Percentiles rank a stretch among this genome's conserved stretches.
Evolutionary conservation across 2,329 filamentous ascomycete species (phyloP).

Genomic region (Venturia oleaginea): DNA sequence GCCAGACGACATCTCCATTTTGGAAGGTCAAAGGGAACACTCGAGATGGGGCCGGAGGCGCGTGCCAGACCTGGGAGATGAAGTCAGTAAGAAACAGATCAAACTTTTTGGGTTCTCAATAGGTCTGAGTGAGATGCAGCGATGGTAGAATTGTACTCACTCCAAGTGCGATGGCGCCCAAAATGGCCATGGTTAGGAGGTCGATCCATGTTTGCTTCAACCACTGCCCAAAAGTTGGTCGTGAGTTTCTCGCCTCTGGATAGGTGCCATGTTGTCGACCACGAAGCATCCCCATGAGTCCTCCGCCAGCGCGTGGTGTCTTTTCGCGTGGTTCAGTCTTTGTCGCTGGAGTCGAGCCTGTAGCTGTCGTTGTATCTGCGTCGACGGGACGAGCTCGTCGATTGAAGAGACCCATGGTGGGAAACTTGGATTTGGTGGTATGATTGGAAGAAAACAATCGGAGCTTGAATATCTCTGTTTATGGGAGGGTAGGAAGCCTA

Average conservation of each 20-base stretch:
- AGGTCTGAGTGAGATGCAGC: neutral
- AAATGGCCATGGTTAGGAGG: constrained; percentile 55
- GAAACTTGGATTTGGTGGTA: neutral
- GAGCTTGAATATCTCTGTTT: neutral
- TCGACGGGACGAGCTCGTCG: constrained; percentile 4
- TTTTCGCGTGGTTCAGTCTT: neutral
- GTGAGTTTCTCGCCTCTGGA: constrained; percentile 35
- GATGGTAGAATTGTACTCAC: constrained; percentile 35
- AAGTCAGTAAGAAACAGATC: neutral
- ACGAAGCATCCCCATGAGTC: neutral
- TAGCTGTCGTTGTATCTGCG: constrained; percentile 6
- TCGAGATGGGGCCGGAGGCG: constrained; percentile 56
- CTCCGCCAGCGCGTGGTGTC: constrained; percentile 9
- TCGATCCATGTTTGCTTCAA: constrained; percentile 59
- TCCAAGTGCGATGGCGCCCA: constrained; percentile 59
- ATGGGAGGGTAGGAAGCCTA: neutral
- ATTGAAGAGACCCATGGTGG: constrained; percentile 12
- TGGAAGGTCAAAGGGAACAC: constrained; percentile 60
- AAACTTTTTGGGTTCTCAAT: neutral
- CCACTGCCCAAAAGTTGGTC: constrained; percentile 61
- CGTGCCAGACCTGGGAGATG: constrained; percentile 47
- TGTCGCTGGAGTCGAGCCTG: neutral
- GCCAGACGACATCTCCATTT: constrained; percentile 60
- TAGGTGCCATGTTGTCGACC: neutral
- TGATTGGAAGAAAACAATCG: neutral